phyloP scores from a whole-genome alignment of 202 grass and related monocot species.

The Dendrocalamus latiflorus region DNA sequence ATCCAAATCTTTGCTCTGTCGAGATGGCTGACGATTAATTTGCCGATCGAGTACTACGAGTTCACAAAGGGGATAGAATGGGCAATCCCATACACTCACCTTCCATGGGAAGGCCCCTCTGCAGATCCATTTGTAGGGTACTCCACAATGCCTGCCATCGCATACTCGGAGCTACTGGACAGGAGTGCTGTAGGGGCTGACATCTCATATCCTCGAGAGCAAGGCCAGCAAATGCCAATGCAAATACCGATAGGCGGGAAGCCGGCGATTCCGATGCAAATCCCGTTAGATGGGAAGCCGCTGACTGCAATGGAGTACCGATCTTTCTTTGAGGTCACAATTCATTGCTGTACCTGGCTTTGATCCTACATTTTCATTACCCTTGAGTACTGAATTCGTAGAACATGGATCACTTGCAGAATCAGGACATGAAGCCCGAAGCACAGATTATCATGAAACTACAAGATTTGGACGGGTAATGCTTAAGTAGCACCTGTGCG shows the following conservation, averaged over 20 bases:
- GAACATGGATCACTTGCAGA: constrained; percentile 38
- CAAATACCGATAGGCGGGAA: constrained; percentile 15
- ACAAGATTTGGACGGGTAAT: constrained; percentile 65
- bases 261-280: constrained; percentile 30
- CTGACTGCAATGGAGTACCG: constrained; percentile 72
- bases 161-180: constrained; percentile 48
- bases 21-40: constrained; percentile 65
- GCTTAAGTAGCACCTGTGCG: neutral
- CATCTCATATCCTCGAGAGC: constrained; percentile 6
- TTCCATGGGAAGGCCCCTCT: constrained; percentile 72
- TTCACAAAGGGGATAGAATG: constrained; percentile 76
- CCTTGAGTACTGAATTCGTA: neutral
- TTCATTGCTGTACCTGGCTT: neutral
- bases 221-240: constrained; percentile 11
- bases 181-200: constrained; percentile 36
- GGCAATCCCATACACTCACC: constrained; percentile 69
- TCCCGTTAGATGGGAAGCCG: constrained; percentile 45
- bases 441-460: constrained; percentile 70
- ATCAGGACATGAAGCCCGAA: constrained; percentile 80
- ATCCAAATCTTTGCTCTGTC: constrained; percentile 88
- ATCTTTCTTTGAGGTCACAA: constrained; percentile 64
- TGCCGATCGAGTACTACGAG: constrained; percentile 93
- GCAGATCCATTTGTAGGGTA: constrained; percentile 64
- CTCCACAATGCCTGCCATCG: constrained; percentile 47
- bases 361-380: neutral